Evolutionary conservation across 2,329 filamentous ascomycete species (phyloP).

Genomic region (Epichloe scottii): DNA sequence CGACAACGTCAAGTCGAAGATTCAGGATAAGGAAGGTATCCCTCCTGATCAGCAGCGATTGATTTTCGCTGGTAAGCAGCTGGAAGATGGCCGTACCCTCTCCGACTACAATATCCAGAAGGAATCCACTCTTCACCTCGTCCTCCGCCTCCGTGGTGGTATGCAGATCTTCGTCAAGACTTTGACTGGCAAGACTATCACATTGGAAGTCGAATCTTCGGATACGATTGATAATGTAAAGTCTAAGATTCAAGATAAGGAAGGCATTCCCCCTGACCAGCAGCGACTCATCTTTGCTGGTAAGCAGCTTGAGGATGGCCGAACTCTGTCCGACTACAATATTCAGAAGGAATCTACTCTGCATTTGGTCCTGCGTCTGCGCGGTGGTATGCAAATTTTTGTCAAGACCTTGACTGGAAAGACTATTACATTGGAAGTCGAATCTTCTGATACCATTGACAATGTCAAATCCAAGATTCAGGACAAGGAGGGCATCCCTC

Average conservation of each 20-base stretch:
- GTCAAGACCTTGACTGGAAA: slow-evolving; percentile 84
- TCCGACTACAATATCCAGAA: slow-evolving; percentile 96
- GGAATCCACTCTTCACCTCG: slow-evolving; percentile 74
- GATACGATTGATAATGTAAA: slow-evolving; percentile 95
- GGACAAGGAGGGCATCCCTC: slow-evolving; percentile 86
- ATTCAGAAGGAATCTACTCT: slow-evolving; percentile 86
- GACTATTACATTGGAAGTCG: slow-evolving; percentile 87
- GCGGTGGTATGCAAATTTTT: slow-evolving; percentile 83
- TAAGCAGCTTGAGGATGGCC: slow-evolving; percentile 87
- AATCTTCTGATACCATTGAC: slow-evolving; percentile 83
- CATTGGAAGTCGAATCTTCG: slow-evolving; percentile 75
- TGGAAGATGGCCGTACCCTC: slow-evolving; percentile 84
- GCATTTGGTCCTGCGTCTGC: slow-evolving; percentile 70
- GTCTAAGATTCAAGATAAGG: slow-evolving; percentile 85
- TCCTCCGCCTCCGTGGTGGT: slow-evolving; percentile 78
- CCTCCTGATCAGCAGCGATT: slow-evolving; percentile 90
- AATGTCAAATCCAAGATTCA: slow-evolving; percentile 93
- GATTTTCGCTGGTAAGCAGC: slow-evolving; percentile 92
- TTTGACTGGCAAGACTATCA: slow-evolving; percentile 87
- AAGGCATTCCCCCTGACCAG: slow-evolving; percentile 93
- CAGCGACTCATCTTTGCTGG: slow-evolving; percentile 89
- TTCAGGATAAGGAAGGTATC: slow-evolving; percentile 95
- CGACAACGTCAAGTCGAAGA: slow-evolving; percentile 95
- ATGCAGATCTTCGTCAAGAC: slow-evolving; percentile 88
- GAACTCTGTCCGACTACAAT: slow-evolving; percentile 89